A percentile compares a stretch with the other conserved stretches of the same genome.
phyloP scores from a whole-genome alignment of 2,329 filamentous ascomycete species.

The Pseudogymnoascus pannorum region DNA sequence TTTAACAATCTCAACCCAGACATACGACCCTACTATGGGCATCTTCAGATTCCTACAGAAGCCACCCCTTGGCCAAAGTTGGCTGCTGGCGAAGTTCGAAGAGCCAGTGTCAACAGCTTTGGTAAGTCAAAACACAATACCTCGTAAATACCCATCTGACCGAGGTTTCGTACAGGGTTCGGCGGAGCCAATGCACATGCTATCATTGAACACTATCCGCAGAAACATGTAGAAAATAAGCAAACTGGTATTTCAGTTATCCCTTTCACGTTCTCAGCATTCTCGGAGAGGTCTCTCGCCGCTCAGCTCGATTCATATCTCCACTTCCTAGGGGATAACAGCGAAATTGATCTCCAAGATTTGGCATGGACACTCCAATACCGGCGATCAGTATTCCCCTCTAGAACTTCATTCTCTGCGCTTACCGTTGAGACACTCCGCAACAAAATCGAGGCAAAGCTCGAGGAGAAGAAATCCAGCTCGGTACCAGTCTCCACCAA shows the following conservation, averaged over 20 bases:
- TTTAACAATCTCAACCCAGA: constrained; percentile 30
- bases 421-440: neutral
- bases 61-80: neutral
- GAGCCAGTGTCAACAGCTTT: constrained; percentile 27
- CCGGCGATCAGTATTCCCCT: neutral
- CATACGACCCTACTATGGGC: constrained; percentile 26
- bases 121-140: no score
- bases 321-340: constrained; percentile 1
- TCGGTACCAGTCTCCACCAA: neutral
- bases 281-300: neutral
- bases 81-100: constrained; percentile 7
- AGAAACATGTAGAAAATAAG: no score
- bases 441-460: neutral
- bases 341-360: neutral
- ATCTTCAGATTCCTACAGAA: constrained; percentile 23
- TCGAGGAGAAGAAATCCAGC: neutral
- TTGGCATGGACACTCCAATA: neutral
- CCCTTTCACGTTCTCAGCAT: neutral
- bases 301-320: neutral
- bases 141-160: no score
- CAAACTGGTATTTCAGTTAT: neutral
- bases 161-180: no score
- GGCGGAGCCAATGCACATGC: constrained; percentile 40
- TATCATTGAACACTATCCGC: neutral
- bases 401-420: neutral